Conservation (phyloP, 495 filamentous ascomycete genomes). For the Hypoxylon fuscum region DNA sequence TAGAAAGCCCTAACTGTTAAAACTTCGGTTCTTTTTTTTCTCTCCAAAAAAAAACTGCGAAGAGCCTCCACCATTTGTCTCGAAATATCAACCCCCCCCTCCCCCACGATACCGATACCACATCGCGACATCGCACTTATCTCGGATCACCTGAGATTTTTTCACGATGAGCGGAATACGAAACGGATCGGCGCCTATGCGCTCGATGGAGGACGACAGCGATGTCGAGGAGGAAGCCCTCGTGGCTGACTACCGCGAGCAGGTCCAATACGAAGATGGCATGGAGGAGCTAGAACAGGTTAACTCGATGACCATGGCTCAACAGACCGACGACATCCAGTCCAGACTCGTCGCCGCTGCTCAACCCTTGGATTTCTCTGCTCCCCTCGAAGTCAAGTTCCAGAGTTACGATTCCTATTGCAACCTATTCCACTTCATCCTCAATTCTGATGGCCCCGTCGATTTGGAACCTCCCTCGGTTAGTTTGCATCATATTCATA, state of each 20-base stretch:
- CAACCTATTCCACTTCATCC: slow-evolving; percentile 97
- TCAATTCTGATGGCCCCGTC: slow-evolving; percentile 97
- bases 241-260: slow-evolving; percentile 92
- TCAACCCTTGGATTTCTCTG: slow-evolving; percentile 93
- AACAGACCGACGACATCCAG: slow-evolving; percentile 82
- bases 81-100: slow-evolving; percentile 1
- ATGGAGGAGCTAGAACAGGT: slow-evolving; percentile 79
- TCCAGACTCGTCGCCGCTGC: slow-evolving; percentile 88
- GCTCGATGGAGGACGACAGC: slow-evolving; percentile 77
- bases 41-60: slow-evolving; percentile 40
- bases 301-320: slow-evolving; percentile 59
- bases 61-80: slow-evolving; percentile 35
- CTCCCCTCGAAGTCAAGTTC: slow-evolving; percentile 93
- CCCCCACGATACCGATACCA: slow-evolving; percentile 9
- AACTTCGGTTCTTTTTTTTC: slow-evolving; percentile 33
- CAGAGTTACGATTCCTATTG: slow-evolving; percentile 99
- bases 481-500: slow-evolving; percentile 46
- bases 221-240: slow-evolving; percentile 95
- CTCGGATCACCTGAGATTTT: slow-evolving; percentile 24
- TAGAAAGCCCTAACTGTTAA: slow-evolving; percentile 46
- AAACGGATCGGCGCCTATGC: slow-evolving; percentile 59
- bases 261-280: slow-evolving; percentile 88
- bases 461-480: slow-evolving; percentile 96
- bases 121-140: slow-evolving; percentile 26
- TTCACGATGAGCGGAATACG: slow-evolving; percentile 60